Conservation (phyloP, 805 yeast genomes). For the Saturnispora dispora region DNA sequence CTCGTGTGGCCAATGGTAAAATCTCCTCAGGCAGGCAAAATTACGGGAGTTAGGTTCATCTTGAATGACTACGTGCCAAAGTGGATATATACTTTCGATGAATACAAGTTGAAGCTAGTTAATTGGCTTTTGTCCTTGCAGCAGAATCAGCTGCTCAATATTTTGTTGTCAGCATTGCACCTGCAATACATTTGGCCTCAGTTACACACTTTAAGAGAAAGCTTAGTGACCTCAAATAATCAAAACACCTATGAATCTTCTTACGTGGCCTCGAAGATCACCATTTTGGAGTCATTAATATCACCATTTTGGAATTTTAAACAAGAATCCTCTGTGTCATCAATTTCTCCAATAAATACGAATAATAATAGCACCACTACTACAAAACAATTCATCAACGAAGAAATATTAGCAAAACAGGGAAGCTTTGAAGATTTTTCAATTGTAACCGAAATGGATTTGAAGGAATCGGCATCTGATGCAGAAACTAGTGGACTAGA, state of each 20-base stretch:
- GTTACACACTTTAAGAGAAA: neutral
- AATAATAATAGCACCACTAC: neutral
- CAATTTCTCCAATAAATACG: neutral
- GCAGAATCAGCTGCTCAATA: neutral
- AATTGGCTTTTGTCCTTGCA: neutral
- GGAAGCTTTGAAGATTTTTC: conserved; percentile 33
- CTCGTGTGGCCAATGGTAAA: conserved; percentile 40
- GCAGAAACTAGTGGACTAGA: neutral
- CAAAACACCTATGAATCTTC: neutral
- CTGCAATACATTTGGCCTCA: neutral
- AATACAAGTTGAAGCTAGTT: neutral
- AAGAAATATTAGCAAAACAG: neutral
- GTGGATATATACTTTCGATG: neutral
- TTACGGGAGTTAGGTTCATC: conserved; percentile 3
- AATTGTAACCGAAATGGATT: conserved; percentile 32
- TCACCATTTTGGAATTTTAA: neutral
- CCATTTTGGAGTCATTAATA: neutral
- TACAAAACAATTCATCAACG: neutral
- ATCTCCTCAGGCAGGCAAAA: neutral
- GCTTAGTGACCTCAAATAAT: neutral
- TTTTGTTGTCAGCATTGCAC: neutral
- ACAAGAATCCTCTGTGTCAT: neutral
- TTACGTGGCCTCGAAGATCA: neutral
- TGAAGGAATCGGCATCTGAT: conserved; percentile 8
- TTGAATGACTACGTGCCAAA: conserved; percentile 4